These are phyloP conservation scores for Scenedesmus sp. DNA, from an alignment of 163 green algal species.

Conservation along the genomic window DNA sequence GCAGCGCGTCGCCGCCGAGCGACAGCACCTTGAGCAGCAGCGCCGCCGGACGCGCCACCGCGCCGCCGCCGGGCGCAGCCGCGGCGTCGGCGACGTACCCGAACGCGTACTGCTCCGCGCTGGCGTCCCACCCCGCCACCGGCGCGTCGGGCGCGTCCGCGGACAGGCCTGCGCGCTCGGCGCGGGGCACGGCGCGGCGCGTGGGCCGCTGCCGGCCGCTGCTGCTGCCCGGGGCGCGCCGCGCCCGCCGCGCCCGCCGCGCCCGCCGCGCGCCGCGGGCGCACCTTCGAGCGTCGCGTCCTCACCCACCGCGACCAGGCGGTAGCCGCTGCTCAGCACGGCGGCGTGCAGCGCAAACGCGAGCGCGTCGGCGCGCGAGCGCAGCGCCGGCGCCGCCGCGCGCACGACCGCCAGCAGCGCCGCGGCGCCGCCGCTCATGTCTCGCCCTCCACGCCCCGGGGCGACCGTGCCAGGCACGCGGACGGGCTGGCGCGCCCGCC, in stretches of 20 bases:
- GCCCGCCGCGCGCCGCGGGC: too few species aligned
- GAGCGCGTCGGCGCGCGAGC: slow-evolving; percentile 52
- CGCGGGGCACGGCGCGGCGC: too few species aligned
- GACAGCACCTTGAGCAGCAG: slow-evolving; percentile 35
- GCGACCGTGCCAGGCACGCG: too few species aligned
- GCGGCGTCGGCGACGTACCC: slow-evolving; percentile 25
- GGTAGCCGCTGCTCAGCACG: slow-evolving; percentile 63
- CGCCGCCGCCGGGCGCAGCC: neutral
- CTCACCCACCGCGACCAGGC: slow-evolving; percentile 55
- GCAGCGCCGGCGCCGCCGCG: slow-evolving; percentile 8
- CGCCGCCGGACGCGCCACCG: neutral
- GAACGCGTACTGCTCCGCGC: slow-evolving; percentile 35
- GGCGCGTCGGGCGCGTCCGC: slow-evolving; percentile 3
- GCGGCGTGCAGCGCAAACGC: slow-evolving; percentile 69
- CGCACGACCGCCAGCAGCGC: slow-evolving; percentile 22
- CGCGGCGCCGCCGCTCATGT: slow-evolving; percentile 1
- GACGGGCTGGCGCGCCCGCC: too few species aligned
- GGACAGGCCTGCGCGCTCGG: neutral
- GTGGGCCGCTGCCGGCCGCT: too few species aligned
- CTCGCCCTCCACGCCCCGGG: neutral
- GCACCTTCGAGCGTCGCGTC: slow-evolving; percentile 43
- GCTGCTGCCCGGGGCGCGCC: too few species aligned
- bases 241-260: too few species aligned
- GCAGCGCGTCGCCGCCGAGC: slow-evolving; percentile 9
- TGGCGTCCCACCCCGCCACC: slow-evolving; percentile 36